Conservation (phyloP, 768 basidiomycete genomes). For the Trametes cingulata region DNA sequence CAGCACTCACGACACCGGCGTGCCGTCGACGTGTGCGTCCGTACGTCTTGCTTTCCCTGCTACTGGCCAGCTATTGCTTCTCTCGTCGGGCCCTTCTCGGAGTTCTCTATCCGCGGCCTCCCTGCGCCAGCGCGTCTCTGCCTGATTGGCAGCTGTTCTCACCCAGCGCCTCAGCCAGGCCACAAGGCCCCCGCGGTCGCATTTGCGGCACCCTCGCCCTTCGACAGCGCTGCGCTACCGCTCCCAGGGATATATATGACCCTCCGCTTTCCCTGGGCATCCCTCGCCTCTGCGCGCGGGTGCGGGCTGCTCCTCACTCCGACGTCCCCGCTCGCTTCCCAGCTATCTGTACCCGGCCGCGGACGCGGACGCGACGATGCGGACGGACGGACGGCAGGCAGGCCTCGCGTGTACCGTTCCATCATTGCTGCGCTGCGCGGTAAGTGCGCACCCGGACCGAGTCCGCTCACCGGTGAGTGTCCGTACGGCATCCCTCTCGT, state of each 20-base stretch:
- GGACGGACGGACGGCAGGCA: background rate
- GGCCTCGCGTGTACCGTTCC: background rate
- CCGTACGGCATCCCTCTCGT: too few relatives aligned
- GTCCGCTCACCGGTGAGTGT: too few relatives aligned
- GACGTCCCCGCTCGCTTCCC: conserved; percentile 7
- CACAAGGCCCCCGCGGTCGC: conserved; percentile 8
- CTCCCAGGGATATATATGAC: conserved; percentile 17
- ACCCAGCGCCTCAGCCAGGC: background rate
- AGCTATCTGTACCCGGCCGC: too few relatives aligned
- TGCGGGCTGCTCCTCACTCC: background rate
- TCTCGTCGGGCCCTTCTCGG: conserved; percentile 8
- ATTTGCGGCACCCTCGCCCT: background rate
- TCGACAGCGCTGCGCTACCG: background rate
- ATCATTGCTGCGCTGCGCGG: background rate
- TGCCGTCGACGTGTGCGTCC: background rate
- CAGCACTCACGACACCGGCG: conserved; percentile 13
- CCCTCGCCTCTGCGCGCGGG: background rate
- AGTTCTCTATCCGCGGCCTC: background rate
- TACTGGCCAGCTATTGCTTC: conserved; percentile 6
- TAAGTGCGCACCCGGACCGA: background rate
- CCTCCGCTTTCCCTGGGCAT: background rate
- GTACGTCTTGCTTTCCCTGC: background rate
- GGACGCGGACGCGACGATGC: background rate
- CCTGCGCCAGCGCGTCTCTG: conserved; percentile 1
- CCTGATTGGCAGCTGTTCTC: conserved; percentile 9